Conservation (phyloP, 805 yeast genomes). For the Ogataea thermomethanolica region DNA sequence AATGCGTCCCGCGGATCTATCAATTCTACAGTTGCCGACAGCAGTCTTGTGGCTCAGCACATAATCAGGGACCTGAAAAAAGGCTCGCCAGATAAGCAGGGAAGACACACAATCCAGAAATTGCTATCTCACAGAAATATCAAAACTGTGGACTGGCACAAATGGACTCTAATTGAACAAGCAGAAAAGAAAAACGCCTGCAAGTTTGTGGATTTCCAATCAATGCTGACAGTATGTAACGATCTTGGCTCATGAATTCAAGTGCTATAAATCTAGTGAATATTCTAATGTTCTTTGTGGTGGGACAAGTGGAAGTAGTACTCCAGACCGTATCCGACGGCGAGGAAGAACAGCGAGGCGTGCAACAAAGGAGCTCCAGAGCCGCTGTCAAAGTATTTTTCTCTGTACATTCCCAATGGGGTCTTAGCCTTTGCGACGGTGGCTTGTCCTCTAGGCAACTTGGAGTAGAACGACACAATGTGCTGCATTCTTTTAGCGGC, state of each 20-base stretch:
- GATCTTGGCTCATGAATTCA: conserved; percentile 12
- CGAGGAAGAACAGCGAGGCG: conserved; percentile 61
- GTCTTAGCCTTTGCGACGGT: conserved; percentile 68
- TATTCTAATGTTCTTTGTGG: conserved; percentile 46
- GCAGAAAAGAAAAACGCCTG: conserved; percentile 52
- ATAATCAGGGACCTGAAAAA: conserved; percentile 48
- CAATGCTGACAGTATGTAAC: conserved; percentile 42
- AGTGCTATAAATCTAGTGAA: conserved; percentile 10
- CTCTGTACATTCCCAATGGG: conserved; percentile 74
- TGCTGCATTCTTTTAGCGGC: conserved; percentile 95
- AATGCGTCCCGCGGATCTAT: conserved; percentile 88
- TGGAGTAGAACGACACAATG: conserved; percentile 93
- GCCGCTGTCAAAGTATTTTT: conserved; percentile 81
- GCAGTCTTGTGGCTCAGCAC: conserved; percentile 68
- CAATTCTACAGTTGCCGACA: conserved; percentile 83
- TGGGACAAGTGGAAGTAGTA: conserved; percentile 85
- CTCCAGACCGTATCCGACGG: conserved; percentile 86
- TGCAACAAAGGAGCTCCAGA: conserved; percentile 82
- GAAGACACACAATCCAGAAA: conserved; percentile 30
- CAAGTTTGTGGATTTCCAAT: conserved; percentile 51
- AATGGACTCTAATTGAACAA: conserved; percentile 59
- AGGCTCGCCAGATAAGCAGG: conserved; percentile 22
- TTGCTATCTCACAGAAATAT: conserved; percentile 19
- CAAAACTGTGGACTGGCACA: conserved; percentile 52
- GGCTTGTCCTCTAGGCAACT: conserved; percentile 91